phyloP scores from a whole-genome alignment of 1,139 yeast genomes.

The Geotrichum citri-aurantii region DNA sequence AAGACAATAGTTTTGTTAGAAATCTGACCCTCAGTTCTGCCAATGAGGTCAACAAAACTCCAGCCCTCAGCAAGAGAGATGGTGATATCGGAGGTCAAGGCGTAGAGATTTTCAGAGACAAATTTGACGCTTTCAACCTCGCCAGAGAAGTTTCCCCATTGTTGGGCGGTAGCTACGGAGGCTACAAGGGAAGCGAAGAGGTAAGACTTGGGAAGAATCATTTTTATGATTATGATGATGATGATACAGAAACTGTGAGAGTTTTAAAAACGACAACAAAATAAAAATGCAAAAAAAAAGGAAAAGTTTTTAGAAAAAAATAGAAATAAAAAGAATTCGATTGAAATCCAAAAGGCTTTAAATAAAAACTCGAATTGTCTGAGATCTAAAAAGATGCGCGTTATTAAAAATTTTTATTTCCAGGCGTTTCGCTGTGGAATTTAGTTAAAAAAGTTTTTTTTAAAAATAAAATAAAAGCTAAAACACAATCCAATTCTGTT shows the following conservation, averaged over 20 bases:
- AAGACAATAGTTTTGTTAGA: constrained; percentile 17
- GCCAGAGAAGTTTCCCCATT: constrained; percentile 19
- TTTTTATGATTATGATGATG: not conserved
- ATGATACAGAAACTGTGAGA: not conserved
- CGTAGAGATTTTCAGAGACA: constrained; percentile 8
- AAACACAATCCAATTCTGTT: not conserved
- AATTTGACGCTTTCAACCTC: constrained; percentile 14
- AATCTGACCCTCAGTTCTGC: constrained; percentile 18
- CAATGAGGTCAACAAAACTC: constrained; percentile 15
- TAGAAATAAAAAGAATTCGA: constrained; percentile 22
- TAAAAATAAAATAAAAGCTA: not conserved
- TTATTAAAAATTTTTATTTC: not conserved
- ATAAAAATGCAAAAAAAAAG: not conserved
- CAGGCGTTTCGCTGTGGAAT: not conserved
- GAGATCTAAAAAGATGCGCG: not conserved
- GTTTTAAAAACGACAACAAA: not conserved
- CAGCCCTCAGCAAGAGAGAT: constrained; percentile 15
- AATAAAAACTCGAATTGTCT: not conserved
- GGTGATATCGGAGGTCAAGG: constrained; percentile 15
- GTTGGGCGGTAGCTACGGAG: constrained; percentile 9
- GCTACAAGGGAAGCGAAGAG: constrained; percentile 9
- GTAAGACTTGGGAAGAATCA: constrained; percentile 4
- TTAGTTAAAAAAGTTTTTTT: not conserved
- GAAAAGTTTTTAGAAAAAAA: constrained; percentile 6
- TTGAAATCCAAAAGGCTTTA: not conserved